phyloP scores from a whole-genome alignment of 139 green algal species.

The Micromonas pusilla region DNA sequence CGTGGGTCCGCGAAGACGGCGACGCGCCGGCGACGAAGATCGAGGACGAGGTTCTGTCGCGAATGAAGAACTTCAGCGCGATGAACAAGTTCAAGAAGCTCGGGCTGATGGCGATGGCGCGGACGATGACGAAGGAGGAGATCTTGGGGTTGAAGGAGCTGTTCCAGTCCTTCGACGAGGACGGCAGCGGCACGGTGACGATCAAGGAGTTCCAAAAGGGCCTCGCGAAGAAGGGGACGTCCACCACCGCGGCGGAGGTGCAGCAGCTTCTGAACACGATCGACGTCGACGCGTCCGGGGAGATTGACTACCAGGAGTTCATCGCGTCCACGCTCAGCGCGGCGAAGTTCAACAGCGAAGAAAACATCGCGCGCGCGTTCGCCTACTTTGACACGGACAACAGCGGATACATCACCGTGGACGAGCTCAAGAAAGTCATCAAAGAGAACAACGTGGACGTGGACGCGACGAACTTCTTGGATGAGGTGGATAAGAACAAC shows the following conservation, averaged over 20 bases:
- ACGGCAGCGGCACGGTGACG: slow-evolving; percentile 52
- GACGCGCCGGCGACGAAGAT: slow-evolving; percentile 61
- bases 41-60: slow-evolving; percentile 70
- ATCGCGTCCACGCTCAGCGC: slow-evolving; percentile 54
- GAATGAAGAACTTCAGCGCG: slow-evolving; percentile 81
- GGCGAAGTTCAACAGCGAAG: slow-evolving; percentile 35
- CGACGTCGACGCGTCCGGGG: slow-evolving; percentile 48
- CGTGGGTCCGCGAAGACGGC: slow-evolving; percentile 83
- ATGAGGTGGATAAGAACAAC: slow-evolving; percentile 39
- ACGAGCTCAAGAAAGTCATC: slow-evolving; percentile 36
- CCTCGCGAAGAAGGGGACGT: slow-evolving; percentile 35
- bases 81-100: slow-evolving; percentile 97
- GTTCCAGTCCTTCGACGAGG: slow-evolving; percentile 53
- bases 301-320: slow-evolving; percentile 86
- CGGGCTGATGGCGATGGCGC: slow-evolving; percentile 73
- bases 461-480: slow-evolving; percentile 12
- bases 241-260: slow-evolving; percentile 50
- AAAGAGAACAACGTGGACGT: not conserved
- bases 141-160: slow-evolving; percentile 51
- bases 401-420: slow-evolving; percentile 42
- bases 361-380: slow-evolving; percentile 43
- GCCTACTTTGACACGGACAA: slow-evolving; percentile 37
- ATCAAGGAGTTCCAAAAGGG: slow-evolving; percentile 49
- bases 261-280: slow-evolving; percentile 63
- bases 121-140: slow-evolving; percentile 44